Base-by-base conservation (phyloP, 1,284 basidiomycete species). In the Austropuccinia psidii region DNA sequence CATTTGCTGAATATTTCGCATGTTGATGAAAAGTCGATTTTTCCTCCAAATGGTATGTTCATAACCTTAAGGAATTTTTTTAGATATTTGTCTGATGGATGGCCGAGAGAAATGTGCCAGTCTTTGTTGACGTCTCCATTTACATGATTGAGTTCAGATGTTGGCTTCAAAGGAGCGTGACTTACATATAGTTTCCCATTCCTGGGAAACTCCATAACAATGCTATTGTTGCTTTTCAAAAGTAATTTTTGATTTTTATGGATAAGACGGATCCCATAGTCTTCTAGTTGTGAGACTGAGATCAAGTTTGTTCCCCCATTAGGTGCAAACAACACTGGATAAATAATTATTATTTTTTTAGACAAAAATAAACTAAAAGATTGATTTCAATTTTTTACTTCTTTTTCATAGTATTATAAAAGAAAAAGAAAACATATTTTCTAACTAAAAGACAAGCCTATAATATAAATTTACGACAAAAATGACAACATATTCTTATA, bases 231-330 rank as follows among this genome's bases (percentile, higher is more conserved):
- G 5, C 11, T 24, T 4, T 17, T 19, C 7, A 62, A 6, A 1
- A 45, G 7, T 5, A 62, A 1, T 15, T 43, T n/a, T 29, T n/a
- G n/a, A 9, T 39, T 41, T 19, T 62, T 62, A 29, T 41, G 35
- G 13, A 41, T 39, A 3, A 43, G 4, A n/a, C n/a, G 19, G 4
- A 45, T 29, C 19, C 60, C 39, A 19, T 62, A 43, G 47, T 62
- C 60, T 45, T 62, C 60, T 7, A 62, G 19, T 45, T 62, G 60
- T 27, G 60, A 62, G 19, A 37, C 6, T 19, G 39, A 62, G n/a
- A 62, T 62, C 1, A 62, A n/a, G 27, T 62, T 62, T 19, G 24
- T 8, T n/a, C 24, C 24, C 19, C 39, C 39, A 21, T n/a, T 13
- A 4, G 60, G 60, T 21, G 60, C 39, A 27, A 24, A 45, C 13